Conservation (phyloP, 1,284 basidiomycete genomes). For the Bondarzewia mesenterica region DNA sequence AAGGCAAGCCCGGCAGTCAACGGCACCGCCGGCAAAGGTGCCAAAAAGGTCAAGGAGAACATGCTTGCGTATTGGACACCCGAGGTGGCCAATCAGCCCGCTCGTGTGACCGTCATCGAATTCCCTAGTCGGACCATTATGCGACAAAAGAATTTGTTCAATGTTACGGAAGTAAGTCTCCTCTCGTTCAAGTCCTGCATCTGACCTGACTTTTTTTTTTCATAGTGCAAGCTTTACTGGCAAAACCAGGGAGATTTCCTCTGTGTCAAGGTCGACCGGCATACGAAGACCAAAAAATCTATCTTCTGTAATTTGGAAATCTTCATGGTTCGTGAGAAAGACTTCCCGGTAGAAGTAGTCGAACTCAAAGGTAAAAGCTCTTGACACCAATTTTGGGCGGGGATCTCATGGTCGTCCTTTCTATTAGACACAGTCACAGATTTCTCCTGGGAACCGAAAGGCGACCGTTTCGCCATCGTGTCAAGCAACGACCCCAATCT, state of each 20-base stretch:
- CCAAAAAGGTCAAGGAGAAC: conserved; percentile 76
- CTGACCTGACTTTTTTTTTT: conserved; percentile 2
- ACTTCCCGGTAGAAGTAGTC: conserved; percentile 96
- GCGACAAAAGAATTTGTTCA: conserved; percentile 97
- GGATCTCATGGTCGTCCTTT: conserved; percentile 1
- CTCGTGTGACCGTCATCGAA: conserved; percentile 87
- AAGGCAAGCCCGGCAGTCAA: conserved; percentile 33
- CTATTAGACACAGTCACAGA: conserved; percentile 84
- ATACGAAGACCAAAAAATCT: conserved; percentile 99
- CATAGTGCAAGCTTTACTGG: conserved; percentile 95
- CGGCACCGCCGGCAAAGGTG: conserved; percentile 30
- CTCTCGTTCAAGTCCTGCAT: conserved; percentile 1
- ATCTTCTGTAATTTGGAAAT: conserved; percentile 99
- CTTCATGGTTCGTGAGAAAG: conserved; percentile 96
- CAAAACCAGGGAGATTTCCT: conserved; percentile 99
- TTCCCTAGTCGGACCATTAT: conserved; percentile 84
- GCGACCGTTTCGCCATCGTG: conserved; percentile 93
- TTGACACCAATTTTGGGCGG: neutral
- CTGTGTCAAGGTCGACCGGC: conserved; percentile 98
- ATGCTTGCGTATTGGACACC: conserved; percentile 98
- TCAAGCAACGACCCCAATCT: conserved; percentile 93
- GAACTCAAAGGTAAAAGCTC: conserved; percentile 12
- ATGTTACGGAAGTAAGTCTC: conserved; percentile 83
- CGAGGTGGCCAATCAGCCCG: conserved; percentile 94
- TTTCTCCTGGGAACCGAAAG: conserved; percentile 98